Percentiles rank a stretch among this genome's conserved stretches.
These are phyloP conservation scores for Panellus pusillus DNA, from an alignment of 768 basidiomycete species.

Conservation along the genomic window DNA sequence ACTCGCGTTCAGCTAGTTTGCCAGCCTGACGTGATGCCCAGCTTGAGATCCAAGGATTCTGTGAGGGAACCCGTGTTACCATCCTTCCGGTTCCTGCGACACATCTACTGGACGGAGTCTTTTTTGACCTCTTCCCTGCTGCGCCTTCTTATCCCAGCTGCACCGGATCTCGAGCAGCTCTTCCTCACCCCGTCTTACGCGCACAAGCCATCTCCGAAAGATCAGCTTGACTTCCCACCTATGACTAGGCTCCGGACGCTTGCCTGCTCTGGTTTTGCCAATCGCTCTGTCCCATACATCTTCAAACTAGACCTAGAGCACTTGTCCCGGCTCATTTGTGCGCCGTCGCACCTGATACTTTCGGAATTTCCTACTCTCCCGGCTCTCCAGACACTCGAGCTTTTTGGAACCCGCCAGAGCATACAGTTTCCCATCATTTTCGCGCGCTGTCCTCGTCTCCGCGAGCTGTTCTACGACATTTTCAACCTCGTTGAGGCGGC, in stretches of 20 bases:
- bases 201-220: neutral
- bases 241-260: neutral
- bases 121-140: neutral
- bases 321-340: conserved; percentile 1
- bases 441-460: conserved; percentile 2
- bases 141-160: neutral
- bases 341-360: neutral
- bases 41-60: neutral
- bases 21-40: neutral
- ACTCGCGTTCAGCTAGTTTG: neutral
- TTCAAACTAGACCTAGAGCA: neutral
- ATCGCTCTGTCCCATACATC: neutral
- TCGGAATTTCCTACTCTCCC: neutral
- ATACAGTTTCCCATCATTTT: conserved; percentile 5
- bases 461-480: conserved; percentile 9
- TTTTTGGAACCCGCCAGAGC: neutral
- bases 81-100: neutral
- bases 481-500: neutral
- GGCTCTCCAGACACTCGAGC: neutral
- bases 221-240: neutral
- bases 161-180: neutral
- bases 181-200: neutral
- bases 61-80: too few relatives aligned
- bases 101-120: conserved; percentile 1
- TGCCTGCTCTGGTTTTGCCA: neutral